A percentile compares a stretch with the other conserved stretches of the same genome.
Conservation (phyloP, 2,329 filamentous ascomycete species). For the Plenodomus lindquistii region DNA sequence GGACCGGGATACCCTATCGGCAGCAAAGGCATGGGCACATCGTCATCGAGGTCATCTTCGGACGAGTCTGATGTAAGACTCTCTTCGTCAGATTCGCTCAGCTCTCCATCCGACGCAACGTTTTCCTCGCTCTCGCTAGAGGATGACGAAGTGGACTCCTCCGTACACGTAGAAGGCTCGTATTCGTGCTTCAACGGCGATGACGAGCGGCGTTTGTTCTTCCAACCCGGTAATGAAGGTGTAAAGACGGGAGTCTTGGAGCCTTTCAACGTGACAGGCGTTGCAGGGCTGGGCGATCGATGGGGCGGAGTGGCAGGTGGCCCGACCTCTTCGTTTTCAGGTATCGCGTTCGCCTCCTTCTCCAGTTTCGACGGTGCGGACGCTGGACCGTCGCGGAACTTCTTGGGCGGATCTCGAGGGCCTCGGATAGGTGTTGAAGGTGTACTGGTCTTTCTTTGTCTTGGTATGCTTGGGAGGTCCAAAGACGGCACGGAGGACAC, state of each 20-base stretch:
- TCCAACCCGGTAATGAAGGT: slow-evolving; percentile 50
- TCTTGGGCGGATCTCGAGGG: slow-evolving; percentile 9
- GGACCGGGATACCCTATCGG: slow-evolving; percentile 29
- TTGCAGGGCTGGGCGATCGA: slow-evolving; percentile 56
- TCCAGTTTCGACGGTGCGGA: slow-evolving; percentile 37
- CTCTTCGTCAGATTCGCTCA: slow-evolving; percentile 54
- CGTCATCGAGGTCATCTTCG: slow-evolving; percentile 61
- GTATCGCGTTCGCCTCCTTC: slow-evolving; percentile 19
- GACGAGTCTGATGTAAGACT: slow-evolving; percentile 56
- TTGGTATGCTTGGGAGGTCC: slow-evolving; percentile 52
- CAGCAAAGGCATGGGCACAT: slow-evolving; percentile 45
- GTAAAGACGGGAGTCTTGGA: slow-evolving; percentile 53
- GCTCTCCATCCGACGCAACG: slow-evolving; percentile 48
- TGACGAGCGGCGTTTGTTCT: slow-evolving; percentile 71
- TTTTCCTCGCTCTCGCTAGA: slow-evolving; percentile 60
- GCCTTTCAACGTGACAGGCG: slow-evolving; percentile 51
- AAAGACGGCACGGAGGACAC: slow-evolving; percentile 54
- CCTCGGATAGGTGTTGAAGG: slow-evolving; percentile 40
- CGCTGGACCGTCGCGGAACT: slow-evolving; percentile 21
- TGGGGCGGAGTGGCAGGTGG: slow-evolving; percentile 56
- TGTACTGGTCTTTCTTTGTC: slow-evolving; percentile 47
- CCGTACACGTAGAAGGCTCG: slow-evolving; percentile 76
- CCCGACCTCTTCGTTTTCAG: slow-evolving; percentile 22
- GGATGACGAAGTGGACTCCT: slow-evolving; percentile 49
- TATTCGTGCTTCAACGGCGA: slow-evolving; percentile 98